phyloP scores from a whole-genome alignment of 2,329 filamentous ascomycete species.

The Davidsoniella virescens region DNA sequence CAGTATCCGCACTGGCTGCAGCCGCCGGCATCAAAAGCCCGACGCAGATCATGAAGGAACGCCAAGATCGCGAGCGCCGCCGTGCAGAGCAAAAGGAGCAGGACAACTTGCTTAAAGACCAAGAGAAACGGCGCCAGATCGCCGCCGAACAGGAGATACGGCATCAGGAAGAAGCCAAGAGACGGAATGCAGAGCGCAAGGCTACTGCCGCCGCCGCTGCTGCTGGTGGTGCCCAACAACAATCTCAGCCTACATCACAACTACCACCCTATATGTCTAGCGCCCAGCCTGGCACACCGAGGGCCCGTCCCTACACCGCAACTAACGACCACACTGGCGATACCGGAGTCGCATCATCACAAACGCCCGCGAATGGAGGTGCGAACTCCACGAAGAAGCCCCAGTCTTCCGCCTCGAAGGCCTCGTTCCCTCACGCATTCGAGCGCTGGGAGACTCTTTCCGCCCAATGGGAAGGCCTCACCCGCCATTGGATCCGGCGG shows the following conservation, averaged over 20 bases:
- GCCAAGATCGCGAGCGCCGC: slow-evolving; percentile 56
- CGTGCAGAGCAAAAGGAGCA: slow-evolving; percentile 49
- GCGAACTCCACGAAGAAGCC: slow-evolving; percentile 21
- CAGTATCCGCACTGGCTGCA: slow-evolving; percentile 7
- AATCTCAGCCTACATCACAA: slow-evolving; percentile 11
- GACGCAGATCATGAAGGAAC: slow-evolving; percentile 80
- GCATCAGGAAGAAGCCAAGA: slow-evolving; percentile 37
- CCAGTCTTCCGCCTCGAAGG: slow-evolving; percentile 20
- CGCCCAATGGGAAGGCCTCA: slow-evolving; percentile 94
- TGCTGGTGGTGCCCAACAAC: slow-evolving; percentile 19
- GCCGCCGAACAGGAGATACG: slow-evolving; percentile 41
- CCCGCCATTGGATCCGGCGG: slow-evolving; percentile 90
- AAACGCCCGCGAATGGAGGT: slow-evolving; percentile 11
- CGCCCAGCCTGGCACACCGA: slow-evolving; percentile 14
- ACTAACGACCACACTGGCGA: slow-evolving; percentile 6
- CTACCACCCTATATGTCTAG: slow-evolving; percentile 15
- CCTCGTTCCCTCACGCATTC: slow-evolving; percentile 87
- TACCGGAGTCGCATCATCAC: slow-evolving; percentile 12
- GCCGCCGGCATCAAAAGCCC: slow-evolving; percentile 63
- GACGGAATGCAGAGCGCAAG: slow-evolving; percentile 44
- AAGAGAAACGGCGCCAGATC: slow-evolving; percentile 32
- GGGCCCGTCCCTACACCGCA: slow-evolving; percentile 9
- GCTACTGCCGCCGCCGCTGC: slow-evolving; percentile 35
- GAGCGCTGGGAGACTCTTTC: slow-evolving; percentile 95
- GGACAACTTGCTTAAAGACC: slow-evolving; percentile 34